Evolutionary conservation across 1,284 basidiomycete species (phyloP).

Genomic region (Irpex sp.): DNA sequence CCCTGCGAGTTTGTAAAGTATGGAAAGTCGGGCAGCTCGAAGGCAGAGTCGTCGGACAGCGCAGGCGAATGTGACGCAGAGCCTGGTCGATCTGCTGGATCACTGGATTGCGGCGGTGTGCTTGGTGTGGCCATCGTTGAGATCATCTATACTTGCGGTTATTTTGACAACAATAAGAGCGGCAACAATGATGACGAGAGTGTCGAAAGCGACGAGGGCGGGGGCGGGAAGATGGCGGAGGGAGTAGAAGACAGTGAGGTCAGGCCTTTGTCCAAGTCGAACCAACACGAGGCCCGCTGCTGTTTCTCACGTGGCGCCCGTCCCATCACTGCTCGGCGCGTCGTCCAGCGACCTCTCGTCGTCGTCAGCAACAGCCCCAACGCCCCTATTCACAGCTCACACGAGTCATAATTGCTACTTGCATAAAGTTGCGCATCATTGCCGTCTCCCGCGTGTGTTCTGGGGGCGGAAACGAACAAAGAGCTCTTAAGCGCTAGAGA

Average conservation of each 20-base stretch:
- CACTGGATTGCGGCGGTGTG: slow-evolving; percentile 1
- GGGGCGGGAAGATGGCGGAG: slow-evolving; percentile 29
- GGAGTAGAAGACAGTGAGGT: not conserved
- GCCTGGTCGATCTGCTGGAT: not conserved
- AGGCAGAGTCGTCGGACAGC: slow-evolving; percentile 5
- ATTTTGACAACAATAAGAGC: not conserved
- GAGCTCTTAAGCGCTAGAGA: too few relatives aligned
- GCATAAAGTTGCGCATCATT: too few relatives aligned
- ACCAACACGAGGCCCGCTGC: slow-evolving; percentile 10
- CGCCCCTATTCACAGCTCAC: too few relatives aligned
- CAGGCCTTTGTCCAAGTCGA: slow-evolving; percentile 8
- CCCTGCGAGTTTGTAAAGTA: slow-evolving; percentile 6
- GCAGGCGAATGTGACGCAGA: slow-evolving; percentile 1
- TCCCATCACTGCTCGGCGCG: not conserved
- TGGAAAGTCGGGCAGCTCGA: slow-evolving; percentile 4
- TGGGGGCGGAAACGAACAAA: too few relatives aligned
- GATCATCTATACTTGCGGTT: not conserved
- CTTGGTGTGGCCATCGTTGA: not conserved
- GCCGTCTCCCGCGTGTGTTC: too few relatives aligned
- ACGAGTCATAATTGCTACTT: too few relatives aligned
- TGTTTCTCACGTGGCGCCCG: slow-evolving; percentile 5
- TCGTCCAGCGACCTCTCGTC: not conserved
- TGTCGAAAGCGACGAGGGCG: slow-evolving; percentile 42
- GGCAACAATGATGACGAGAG: slow-evolving; percentile 3
- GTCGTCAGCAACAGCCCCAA: not conserved